Conservation (phyloP, 768 basidiomycete genomes). For the Termitomyces sp. region DNA sequence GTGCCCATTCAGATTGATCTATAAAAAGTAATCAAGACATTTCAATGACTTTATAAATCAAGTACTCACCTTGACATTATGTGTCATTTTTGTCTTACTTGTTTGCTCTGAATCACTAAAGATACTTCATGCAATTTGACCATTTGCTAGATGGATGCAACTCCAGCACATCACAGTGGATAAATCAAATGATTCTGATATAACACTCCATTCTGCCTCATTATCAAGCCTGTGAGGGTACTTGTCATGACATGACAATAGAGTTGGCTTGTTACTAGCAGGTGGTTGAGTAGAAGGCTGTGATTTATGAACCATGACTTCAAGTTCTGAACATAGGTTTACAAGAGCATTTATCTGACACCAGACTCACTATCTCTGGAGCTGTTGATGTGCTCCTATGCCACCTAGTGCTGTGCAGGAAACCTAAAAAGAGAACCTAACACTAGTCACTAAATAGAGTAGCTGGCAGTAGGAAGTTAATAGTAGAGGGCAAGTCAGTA, state of each 20-base stretch:
- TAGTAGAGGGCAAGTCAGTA: too few species aligned
- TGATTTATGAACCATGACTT: not conserved
- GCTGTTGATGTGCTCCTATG: too few species aligned
- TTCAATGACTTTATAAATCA: not conserved
- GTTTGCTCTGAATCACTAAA: not conserved
- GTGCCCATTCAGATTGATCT: not conserved
- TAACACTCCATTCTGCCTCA: not conserved
- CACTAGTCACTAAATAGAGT: too few species aligned
- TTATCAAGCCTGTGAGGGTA: not conserved
- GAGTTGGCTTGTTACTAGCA: not conserved
- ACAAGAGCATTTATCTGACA: not conserved
- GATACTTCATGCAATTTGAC: conserved; percentile 17
- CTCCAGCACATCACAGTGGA: conserved; percentile 13
- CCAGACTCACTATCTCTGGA: too few species aligned
- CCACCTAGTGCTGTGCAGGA: too few species aligned
- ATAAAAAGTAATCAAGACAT: not conserved
- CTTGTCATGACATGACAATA: not conserved
- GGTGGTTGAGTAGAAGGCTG: not conserved
- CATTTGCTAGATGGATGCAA: conserved; percentile 18
- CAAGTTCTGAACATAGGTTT: conserved; percentile 12
- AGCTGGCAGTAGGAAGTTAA: too few species aligned
- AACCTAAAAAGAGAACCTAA: too few species aligned
- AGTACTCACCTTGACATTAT: not conserved
- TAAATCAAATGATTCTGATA: not conserved
- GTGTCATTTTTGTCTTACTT: not conserved